Percentiles rank a stretch among this genome's conserved stretches.
Conservation (phyloP, 208 protist genomes). For the Trypanosoma melophagium region DNA sequence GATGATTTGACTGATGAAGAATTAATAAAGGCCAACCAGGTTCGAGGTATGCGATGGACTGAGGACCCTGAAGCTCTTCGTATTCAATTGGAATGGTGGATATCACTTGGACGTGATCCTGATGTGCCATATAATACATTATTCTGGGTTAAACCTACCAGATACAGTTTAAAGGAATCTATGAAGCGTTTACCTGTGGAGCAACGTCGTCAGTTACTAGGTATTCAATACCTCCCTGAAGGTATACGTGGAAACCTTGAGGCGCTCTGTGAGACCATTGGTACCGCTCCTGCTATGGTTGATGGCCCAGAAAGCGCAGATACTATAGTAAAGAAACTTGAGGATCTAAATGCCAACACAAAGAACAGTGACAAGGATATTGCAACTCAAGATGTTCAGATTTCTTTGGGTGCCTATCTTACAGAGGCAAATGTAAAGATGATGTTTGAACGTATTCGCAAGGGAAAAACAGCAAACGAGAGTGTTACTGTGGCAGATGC, state of each 20-base stretch:
- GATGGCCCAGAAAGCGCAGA: conserved; percentile 63
- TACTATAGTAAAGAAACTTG: conserved; percentile 72
- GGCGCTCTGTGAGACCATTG: conserved; percentile 83
- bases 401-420: conserved; percentile 68
- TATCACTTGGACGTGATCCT: conserved; percentile 64
- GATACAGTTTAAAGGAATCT: conserved; percentile 81
- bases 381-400: conserved; percentile 58
- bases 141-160: conserved; percentile 88
- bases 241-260: conserved; percentile 76
- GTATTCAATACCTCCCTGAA: conserved; percentile 87
- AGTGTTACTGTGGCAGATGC: conserved; percentile 78
- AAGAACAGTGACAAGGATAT: conserved; percentile 76
- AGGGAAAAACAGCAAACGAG: conserved; percentile 77
- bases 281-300: conserved; percentile 57
- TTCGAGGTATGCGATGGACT: conserved; percentile 87
- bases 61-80: conserved; percentile 79
- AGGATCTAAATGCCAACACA: conserved; percentile 71
- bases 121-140: conserved; percentile 88
- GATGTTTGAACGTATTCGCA: conserved; percentile 77
- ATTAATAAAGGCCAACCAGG: conserved; percentile 84
- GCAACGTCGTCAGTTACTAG: conserved; percentile 82
- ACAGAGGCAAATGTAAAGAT: conserved; percentile 77
- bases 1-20: conserved; percentile 78
- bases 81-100: conserved; percentile 89
- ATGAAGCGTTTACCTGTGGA: conserved; percentile 82